These are phyloP conservation scores for Camellia oleifera DNA, from an alignment of 179 eudicot species.

Conservation along the genomic window DNA sequence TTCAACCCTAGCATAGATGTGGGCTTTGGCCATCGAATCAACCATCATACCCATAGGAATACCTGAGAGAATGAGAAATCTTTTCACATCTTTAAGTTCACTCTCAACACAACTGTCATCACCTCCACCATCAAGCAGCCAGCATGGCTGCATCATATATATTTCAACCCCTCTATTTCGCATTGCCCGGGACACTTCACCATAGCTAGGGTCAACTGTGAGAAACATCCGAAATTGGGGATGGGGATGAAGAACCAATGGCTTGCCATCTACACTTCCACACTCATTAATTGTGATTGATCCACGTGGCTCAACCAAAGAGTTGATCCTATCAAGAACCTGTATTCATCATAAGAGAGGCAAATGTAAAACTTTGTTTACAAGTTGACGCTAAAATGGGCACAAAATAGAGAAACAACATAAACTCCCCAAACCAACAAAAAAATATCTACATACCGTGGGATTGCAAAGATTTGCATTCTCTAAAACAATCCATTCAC, in stretches of 20 bases:
- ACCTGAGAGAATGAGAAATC: constrained; percentile 65
- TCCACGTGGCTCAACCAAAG: constrained; percentile 89
- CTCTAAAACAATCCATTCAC: constrained; percentile 96
- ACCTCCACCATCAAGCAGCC: constrained; percentile 41
- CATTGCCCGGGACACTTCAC: constrained; percentile 97
- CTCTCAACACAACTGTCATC: constrained; percentile 28
- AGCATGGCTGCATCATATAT: constrained; percentile 73
- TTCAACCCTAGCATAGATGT: constrained; percentile 60
- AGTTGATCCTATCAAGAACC: constrained; percentile 98
- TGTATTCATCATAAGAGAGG: constrained; percentile 22
- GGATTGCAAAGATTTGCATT: constrained; percentile 99
- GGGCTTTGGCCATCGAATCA: constrained; percentile 85
- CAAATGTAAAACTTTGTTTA: constrained; percentile 6
- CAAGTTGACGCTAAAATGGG: background rate
- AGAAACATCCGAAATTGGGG: constrained; percentile 87
- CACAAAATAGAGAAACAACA: constrained; percentile 1
- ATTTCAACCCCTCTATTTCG: constrained; percentile 94
- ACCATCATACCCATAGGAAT: constrained; percentile 53
- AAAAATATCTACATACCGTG: constrained; percentile 47
- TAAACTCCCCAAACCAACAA: constrained; percentile 12
- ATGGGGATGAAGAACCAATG: constrained; percentile 77
- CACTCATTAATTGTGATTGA: constrained; percentile 93
- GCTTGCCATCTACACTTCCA: constrained; percentile 84
- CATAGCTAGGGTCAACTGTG: constrained; percentile 81
- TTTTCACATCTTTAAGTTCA: constrained; percentile 64